Evolutionary conservation across 2,329 filamentous ascomycete species (phyloP), one percentile per base, ranked within the genome.

Genomic region (Neodidymelliopsis sp.): DNA sequence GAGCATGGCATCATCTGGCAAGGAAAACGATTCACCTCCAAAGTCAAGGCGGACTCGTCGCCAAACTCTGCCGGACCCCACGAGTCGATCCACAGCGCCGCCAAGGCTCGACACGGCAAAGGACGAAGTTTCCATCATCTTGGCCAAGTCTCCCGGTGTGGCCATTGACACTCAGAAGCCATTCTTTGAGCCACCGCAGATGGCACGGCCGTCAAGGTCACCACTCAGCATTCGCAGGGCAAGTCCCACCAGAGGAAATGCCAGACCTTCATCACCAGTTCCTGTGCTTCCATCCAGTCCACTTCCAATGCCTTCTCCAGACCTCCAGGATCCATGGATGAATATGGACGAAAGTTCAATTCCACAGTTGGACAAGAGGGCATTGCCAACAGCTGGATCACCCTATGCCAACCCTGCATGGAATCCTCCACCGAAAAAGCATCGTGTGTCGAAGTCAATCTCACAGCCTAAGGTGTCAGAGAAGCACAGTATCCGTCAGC

Each of bases 271-370:
- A 15, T 62, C 63, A 7, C 54, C 57, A 2, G 54, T 48, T 9
- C 41, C 30, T 6, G 31, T 52, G 2, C 44, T 56, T 2, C 60
- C 57, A 0, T 71, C 69, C 15, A 71, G 67, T 30, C 70, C 67
- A 11, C 54, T 71, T 15, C 67, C 66, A 2, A 55, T 63, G 50
- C 62, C 64, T 9, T 71, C 70, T 1, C 64, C 68, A 5, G 39
- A 35, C 27, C 18, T 38, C 2, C 62, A 66, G 46, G 66, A 73
- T 45, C 65, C 62, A 3, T 73, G 69, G 70, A 55, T 69, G 55
- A 55, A 61, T 5, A 49, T 65, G n/a, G 51, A 70, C 27, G 55
- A 65, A 15, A 70, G 62, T 33, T 63, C 65, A 6, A 59, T 66
- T 43, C 60, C 56, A 4, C 57, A 59, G 13, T 54, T 67, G 37